Evolutionary conservation across 257 asterid genomes (phyloP).

Genomic region (Solanum virginianum): DNA sequence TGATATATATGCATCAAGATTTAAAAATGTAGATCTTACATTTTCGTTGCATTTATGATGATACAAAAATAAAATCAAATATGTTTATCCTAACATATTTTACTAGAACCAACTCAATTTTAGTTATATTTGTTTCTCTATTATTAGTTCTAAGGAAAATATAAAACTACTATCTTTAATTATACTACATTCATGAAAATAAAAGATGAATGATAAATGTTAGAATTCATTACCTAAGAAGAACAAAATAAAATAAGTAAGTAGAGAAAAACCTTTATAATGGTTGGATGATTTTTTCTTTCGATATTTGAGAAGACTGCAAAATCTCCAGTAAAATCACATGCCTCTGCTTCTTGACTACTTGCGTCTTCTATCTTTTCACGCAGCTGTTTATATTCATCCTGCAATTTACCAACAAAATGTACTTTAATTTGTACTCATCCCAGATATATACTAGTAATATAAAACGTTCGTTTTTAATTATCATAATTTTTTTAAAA

Average conservation of each 20-base stretch:
- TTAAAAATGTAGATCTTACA: too few species aligned
- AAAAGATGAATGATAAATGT: too few species aligned
- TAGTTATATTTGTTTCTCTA: too few species aligned
- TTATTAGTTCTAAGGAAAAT: too few species aligned
- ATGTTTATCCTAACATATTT: too few species aligned
- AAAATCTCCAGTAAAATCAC: slow-evolving; percentile 8
- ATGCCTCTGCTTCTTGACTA: not conserved
- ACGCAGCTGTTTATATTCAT: slow-evolving; percentile 10
- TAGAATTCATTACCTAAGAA: not conserved
- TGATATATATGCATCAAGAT: too few species aligned
- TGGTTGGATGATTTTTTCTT: slow-evolving; percentile 10
- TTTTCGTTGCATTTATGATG: not conserved
- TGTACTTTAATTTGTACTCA: not conserved
- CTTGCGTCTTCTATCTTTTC: slow-evolving; percentile 13
- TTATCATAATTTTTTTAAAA: too few species aligned
- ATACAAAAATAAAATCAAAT: not conserved
- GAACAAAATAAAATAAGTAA: not conserved
- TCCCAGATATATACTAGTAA: not conserved
- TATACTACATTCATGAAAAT: not conserved
- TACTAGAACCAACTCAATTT: too few species aligned
- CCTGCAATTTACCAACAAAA: slow-evolving; percentile 1
- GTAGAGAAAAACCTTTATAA: slow-evolving; percentile 13
- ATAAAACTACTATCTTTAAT: too few species aligned
- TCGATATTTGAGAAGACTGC: slow-evolving; percentile 7
- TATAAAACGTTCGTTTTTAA: too few species aligned